These are phyloP conservation scores for Neonectria neomacrospora DNA, from an alignment of 2,329 filamentous ascomycete species.

Conservation along the genomic window DNA sequence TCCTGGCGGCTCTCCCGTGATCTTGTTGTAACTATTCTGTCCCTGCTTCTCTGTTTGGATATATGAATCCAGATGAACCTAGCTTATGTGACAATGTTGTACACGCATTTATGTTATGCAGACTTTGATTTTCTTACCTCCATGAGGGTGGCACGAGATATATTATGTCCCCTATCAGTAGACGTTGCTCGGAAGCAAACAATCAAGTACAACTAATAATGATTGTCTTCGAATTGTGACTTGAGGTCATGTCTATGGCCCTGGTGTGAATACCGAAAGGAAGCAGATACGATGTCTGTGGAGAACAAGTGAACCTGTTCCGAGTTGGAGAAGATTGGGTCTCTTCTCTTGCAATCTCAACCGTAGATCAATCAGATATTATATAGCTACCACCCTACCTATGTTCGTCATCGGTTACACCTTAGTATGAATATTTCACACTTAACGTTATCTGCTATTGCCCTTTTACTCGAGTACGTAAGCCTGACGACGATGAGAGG, in stretches of 20 bases:
- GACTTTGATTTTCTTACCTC: not conserved
- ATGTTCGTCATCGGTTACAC: too few relatives aligned
- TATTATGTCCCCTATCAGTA: not conserved
- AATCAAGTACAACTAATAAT: not conserved
- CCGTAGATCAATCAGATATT: too few relatives aligned
- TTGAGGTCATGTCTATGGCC: too few relatives aligned
- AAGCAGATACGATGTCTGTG: too few relatives aligned
- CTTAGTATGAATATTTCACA: too few relatives aligned
- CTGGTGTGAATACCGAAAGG: too few relatives aligned
- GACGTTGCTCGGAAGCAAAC: not conserved
- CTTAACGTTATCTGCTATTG: not conserved
- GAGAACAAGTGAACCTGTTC: too few relatives aligned
- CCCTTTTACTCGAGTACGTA: not conserved
- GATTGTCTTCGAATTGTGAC: too few relatives aligned
- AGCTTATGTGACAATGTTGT: slow-evolving; percentile 42
- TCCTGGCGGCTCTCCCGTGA: slow-evolving; percentile 14
- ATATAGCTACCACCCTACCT: too few relatives aligned
- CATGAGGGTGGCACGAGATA: not conserved
- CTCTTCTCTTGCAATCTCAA: too few relatives aligned
- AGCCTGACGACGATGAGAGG: not conserved
- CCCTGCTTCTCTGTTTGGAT: not conserved
- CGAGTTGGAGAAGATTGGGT: too few relatives aligned
- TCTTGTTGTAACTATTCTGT: slow-evolving; percentile 34
- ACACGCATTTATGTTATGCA: not conserved
- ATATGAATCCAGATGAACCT: not conserved